Base-by-base conservation (phyloP, 148 eudicot genomes). In the Silene latifolia region DNA sequence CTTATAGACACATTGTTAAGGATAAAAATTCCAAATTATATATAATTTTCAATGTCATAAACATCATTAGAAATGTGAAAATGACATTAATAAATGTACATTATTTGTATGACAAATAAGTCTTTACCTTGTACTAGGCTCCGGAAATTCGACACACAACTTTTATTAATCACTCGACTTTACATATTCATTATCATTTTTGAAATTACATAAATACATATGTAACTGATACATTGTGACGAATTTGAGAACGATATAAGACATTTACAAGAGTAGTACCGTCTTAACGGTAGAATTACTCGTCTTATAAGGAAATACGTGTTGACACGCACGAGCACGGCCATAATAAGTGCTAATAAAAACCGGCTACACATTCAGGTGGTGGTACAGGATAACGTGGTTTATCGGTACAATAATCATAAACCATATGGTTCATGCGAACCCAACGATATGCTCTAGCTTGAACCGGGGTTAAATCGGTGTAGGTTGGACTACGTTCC, bases 381-480 rank as follows among this genome's bases (percentile, higher is more conserved):
- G 96, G 91, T 24, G 88, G 57, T 32, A 78, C 72, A 0, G 88
- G 85, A 77, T 68, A 78, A 0, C 96, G 87, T 0, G 89, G 64
- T 74, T 79, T 87, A 74, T 91, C 96, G 56, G 84, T 82, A 78
- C 96, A 91, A 69, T 89, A 91, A 53, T 91, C 96, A 44, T 91
- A 91, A 63, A 86, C 78, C 89, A 91, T 75, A 51, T 89, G 92
- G 68, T 89, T 89, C 68, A 68, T 59, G 10, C 88, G 86, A 67
- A 87, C 91, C 96, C 96, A 91, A 0, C 80, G 76, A 79, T 89
- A 89, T 0, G 78, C 29, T 20, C 87, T 58, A 10, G 91, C 89
- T 74, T 86, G 86, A 6, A 12, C 8, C 0, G 88, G 78, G 81
- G 63, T 89, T 11, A 91, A 82, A 2, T 79, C 82, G 29, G 81